These are phyloP conservation scores for Cercis canadensis DNA, from an alignment of 306 rosid genomes.

Conservation along the genomic window DNA sequence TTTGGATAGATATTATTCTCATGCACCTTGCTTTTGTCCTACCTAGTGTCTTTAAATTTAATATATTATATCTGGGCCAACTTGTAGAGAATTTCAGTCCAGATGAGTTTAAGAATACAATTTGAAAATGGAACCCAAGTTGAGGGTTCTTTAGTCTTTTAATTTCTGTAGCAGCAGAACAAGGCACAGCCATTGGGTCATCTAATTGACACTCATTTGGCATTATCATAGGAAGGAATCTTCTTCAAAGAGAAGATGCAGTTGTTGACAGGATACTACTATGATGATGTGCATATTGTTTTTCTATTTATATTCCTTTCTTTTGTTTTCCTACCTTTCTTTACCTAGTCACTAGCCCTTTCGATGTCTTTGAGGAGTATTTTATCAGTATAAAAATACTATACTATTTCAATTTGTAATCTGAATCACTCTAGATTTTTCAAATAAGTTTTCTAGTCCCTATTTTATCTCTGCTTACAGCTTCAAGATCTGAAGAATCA, in stretches of 20 bases:
- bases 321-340: slow-evolving; percentile 5
- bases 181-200: slow-evolving; percentile 31
- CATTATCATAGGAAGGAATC: slow-evolving; percentile 60
- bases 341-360: slow-evolving; percentile 31
- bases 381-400: background rate
- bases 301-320: background rate
- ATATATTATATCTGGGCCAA: slow-evolving; percentile 35
- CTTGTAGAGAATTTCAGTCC: slow-evolving; percentile 37
- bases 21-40: slow-evolving; percentile 38
- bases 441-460: too few species aligned
- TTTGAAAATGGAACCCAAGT: slow-evolving; percentile 44
- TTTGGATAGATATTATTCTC: slow-evolving; percentile 20
- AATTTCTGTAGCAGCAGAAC: slow-evolving; percentile 20
- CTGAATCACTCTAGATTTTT: too few species aligned
- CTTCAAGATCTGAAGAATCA: background rate
- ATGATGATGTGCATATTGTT: background rate
- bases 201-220: slow-evolving; percentile 49
- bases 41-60: slow-evolving; percentile 17
- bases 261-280: slow-evolving; percentile 12
- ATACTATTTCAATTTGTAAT: too few species aligned
- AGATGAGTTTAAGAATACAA: slow-evolving; percentile 32
- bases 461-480: too few species aligned
- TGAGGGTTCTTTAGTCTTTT: slow-evolving; percentile 37
- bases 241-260: slow-evolving; percentile 40
- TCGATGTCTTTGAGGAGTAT: slow-evolving; percentile 30